Evolutionary conservation across 768 basidiomycete genomes (phyloP).

Genomic region (Boletus coccyginus): DNA sequence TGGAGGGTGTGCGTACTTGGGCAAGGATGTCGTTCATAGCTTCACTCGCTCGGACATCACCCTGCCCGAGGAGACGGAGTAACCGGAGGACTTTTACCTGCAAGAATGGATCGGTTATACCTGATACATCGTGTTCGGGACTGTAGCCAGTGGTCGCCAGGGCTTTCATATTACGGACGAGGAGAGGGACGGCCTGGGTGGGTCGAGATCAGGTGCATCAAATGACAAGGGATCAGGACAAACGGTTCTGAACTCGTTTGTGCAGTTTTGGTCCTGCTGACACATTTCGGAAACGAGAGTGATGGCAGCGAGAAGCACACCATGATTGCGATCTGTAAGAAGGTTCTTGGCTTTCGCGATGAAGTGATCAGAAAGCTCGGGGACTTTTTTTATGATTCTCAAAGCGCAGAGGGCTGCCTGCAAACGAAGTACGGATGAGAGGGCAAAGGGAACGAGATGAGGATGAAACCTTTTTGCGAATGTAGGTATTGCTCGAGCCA

Average conservation of each 20-base stretch:
- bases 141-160: conserved; percentile 95
- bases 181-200: conserved; percentile 79
- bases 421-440: not conserved
- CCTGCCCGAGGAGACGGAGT: conserved; percentile 82
- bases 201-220: conserved; percentile 5
- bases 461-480: conserved; percentile 85
- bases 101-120: conserved; percentile 95
- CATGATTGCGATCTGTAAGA: conserved; percentile 94
- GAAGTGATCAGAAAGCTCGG: conserved; percentile 94
- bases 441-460: not conserved
- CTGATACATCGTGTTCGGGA: conserved; percentile 98
- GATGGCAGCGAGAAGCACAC: conserved; percentile 90
- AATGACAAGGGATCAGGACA: conserved; percentile 22
- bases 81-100: conserved; percentile 92
- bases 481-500: conserved; percentile 97
- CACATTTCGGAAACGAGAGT: conserved; percentile 97
- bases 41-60: conserved; percentile 85
- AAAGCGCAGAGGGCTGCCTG: conserved; percentile 95
- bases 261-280: conserved; percentile 63
- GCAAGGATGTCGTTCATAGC: conserved; percentile 98
- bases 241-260: conserved; percentile 90
- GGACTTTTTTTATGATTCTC: conserved; percentile 92
- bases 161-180: conserved; percentile 93
- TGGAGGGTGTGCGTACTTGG: conserved; percentile 51
- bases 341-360: conserved; percentile 83